A percentile compares a stretch with the other conserved stretches of the same genome.
phyloP scores from a whole-genome alignment of 2,329 filamentous ascomycete species.

The Lasiodiplodia theobromae region DNA sequence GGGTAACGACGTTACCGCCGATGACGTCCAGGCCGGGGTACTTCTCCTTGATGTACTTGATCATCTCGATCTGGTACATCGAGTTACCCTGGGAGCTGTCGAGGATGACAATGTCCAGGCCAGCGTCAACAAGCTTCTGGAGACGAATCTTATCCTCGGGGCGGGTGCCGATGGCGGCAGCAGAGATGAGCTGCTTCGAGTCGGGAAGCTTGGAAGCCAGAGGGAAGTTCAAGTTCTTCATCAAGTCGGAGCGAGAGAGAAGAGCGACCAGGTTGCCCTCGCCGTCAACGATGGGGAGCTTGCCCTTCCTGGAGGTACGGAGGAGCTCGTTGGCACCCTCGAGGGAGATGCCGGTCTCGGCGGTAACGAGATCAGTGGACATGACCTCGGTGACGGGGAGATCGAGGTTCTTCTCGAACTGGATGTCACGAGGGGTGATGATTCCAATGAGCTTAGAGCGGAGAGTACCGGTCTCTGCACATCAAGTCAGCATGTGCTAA shows the following conservation, averaged over 20 bases:
- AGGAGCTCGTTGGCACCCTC: slow-evolving; percentile 91
- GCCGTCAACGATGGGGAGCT: slow-evolving; percentile 89
- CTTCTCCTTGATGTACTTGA: slow-evolving; percentile 91
- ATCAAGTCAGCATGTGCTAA: slow-evolving; percentile 8
- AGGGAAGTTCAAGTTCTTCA: slow-evolving; percentile 98
- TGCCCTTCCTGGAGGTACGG: slow-evolving; percentile 96
- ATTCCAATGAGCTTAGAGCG: slow-evolving; percentile 97
- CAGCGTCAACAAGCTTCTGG: slow-evolving; percentile 88
- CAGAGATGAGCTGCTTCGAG: slow-evolving; percentile 96
- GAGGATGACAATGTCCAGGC: slow-evolving; percentile 91
- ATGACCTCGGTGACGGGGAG: slow-evolving; percentile 87
- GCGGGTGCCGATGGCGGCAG: slow-evolving; percentile 92
- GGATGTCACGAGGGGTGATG: slow-evolving; percentile 96
- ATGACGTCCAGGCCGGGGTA: slow-evolving; percentile 92
- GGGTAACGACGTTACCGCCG: slow-evolving; percentile 96
- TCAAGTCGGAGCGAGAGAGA: slow-evolving; percentile 76
- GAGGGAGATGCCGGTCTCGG: slow-evolving; percentile 80
- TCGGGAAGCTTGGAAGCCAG: slow-evolving; percentile 94
- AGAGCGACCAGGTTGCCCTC: slow-evolving; percentile 73
- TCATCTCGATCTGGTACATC: slow-evolving; percentile 98
- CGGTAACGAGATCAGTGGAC: slow-evolving; percentile 93
- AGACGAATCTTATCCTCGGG: slow-evolving; percentile 90
- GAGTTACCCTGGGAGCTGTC: slow-evolving; percentile 98
- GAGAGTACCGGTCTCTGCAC: slow-evolving; percentile 84
- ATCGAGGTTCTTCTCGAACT: slow-evolving; percentile 82